Percentiles rank a stretch among this genome's conserved stretches.
phyloP scores from a whole-genome alignment of 805 yeast genomes.

The Candida boleticola region DNA sequence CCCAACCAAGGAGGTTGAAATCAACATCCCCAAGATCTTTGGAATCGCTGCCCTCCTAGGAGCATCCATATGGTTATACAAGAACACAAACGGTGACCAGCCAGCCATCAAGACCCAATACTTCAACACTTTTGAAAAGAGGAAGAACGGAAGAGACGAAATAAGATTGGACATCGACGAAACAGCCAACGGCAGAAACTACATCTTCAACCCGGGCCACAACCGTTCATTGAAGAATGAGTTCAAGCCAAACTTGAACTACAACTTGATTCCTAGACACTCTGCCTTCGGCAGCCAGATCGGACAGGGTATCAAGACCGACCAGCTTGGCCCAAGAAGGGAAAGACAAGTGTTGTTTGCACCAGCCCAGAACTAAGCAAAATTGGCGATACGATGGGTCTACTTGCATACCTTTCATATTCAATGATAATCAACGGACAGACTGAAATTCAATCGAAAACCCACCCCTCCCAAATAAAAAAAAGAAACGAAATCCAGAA shows the following conservation, averaged over 20 bases:
- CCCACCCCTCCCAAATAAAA: no score
- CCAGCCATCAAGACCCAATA: constrained; percentile 38
- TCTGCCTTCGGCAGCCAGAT: constrained; percentile 40
- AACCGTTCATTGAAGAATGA: not conserved
- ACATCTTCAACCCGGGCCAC: constrained; percentile 4
- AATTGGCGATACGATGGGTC: no score
- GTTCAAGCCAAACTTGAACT: constrained; percentile 4
- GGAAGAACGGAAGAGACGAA: constrained; percentile 5
- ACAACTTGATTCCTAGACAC: constrained; percentile 36
- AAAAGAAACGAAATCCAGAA: no score
- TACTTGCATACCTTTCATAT: no score
- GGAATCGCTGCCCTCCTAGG: constrained; percentile 42
- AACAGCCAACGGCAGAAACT: constrained; percentile 3
- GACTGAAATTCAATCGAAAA: no score
- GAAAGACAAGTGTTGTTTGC: constrained; percentile 41
- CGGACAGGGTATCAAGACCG: constrained; percentile 44
- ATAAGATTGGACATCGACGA: constrained; percentile 7
- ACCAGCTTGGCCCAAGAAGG: constrained; percentile 44
- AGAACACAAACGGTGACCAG: constrained; percentile 28
- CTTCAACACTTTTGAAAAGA: constrained; percentile 31
- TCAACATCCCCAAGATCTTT: constrained; percentile 39
- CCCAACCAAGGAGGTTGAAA: constrained; percentile 30
- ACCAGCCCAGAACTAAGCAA: constrained; percentile 17
- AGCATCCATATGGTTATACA: constrained; percentile 29
- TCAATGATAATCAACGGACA: no score